Conservation (phyloP, 164 flowering plant species). For the Magnolia changhungtana region DNA sequence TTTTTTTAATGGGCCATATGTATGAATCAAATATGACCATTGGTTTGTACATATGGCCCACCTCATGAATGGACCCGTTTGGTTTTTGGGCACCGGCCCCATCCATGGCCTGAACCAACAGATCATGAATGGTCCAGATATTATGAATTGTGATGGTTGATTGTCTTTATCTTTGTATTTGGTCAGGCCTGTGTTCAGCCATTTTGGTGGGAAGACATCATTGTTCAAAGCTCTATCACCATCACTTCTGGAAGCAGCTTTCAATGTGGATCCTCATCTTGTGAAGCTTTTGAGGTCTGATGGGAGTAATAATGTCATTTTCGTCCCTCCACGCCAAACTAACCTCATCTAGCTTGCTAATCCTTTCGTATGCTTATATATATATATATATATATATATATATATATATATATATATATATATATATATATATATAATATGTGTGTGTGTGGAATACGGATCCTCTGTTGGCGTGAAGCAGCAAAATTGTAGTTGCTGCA, state of each 20-base stretch:
- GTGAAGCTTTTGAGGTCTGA: neutral
- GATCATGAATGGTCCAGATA: too few species aligned
- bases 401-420: too few species aligned
- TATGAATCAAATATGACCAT: neutral
- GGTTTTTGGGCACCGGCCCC: neutral
- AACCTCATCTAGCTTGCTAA: too few species aligned
- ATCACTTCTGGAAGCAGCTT: constrained; percentile 44
- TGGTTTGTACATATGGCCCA: neutral
- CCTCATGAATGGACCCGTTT: neutral
- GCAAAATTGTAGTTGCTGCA: too few species aligned
- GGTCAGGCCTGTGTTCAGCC: constrained; percentile 50
- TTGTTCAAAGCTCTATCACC: constrained; percentile 56
- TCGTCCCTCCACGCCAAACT: too few species aligned
- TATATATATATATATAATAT: too few species aligned
- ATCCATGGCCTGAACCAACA: too few species aligned
- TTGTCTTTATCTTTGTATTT: neutral
- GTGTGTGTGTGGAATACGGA: too few species aligned
- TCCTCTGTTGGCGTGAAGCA: too few species aligned
- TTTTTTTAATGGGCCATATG: neutral
- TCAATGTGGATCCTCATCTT: constrained; percentile 37
- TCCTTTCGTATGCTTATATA: too few species aligned
- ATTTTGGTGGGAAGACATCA: constrained; percentile 45
- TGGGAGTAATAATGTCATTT: neutral
- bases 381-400: too few species aligned
- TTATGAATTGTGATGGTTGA: neutral